These are phyloP conservation scores for Acer saccharum DNA, from an alignment of 345 rosid species.

Conservation along the genomic window DNA sequence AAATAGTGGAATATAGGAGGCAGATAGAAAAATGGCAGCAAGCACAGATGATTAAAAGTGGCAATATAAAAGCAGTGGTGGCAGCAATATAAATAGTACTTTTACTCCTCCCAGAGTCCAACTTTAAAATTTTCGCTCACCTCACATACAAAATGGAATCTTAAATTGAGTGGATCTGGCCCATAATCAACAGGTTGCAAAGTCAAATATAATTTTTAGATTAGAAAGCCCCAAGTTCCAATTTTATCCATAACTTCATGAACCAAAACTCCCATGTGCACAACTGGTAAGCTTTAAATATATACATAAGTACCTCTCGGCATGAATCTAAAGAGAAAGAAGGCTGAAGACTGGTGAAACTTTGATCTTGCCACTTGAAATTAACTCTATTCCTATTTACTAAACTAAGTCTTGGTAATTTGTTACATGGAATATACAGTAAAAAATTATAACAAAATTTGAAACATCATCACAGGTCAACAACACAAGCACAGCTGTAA, in stretches of 20 bases:
- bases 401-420: not conserved
- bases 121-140: no score
- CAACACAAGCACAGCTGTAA: not conserved
- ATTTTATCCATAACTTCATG: not conserved
- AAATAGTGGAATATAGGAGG: not conserved
- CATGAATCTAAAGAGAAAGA: not conserved
- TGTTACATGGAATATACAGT: not conserved
- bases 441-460: not conserved
- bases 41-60: no score
- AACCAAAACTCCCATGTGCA: not conserved
- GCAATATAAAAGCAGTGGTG: no score
- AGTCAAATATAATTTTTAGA: no score
- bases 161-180: no score
- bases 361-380: not conserved
- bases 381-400: not conserved
- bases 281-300: no score
- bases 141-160: no score
- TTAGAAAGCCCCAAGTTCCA: not conserved
- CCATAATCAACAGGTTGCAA: no score
- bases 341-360: not conserved
- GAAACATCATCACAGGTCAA: not conserved
- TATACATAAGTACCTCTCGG: not conserved
- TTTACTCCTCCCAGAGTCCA: no score
- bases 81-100: no score
- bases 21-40: no score